Base-by-base conservation (phyloP, 352 stramenopile species). In the Phytophthora multivora region DNA sequence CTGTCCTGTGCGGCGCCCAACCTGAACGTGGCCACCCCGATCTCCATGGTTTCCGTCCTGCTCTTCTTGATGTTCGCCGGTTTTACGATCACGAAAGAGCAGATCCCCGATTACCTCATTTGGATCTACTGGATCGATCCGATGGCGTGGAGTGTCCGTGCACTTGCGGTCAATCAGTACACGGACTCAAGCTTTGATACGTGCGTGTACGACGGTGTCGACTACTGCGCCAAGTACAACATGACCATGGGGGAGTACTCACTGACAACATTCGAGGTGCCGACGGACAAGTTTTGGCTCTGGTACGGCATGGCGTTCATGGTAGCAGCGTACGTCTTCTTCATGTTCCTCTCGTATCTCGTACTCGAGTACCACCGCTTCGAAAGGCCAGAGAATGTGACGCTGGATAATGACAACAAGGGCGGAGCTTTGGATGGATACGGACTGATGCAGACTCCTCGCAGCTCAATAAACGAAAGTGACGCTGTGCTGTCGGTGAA, bases 71-170 rank as follows among this genome's bases (percentile, higher is more conserved):
- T 72, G 6, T 72, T 64, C 25, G 58, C 16, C 13, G 58, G 63
- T 11, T 68, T 69, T 11, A 36, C 58, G 3, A 73, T 73, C 39
- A 65, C 58, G 0, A 69, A 73, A 10, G 48, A 65, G 1, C 64
- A 73, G 19, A 69, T 73, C 18, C 64, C 64, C 0, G 48, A 66
- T 38, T 73, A 69, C 38, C 43, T 73, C 4, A 71, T 71, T 28
- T 71, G 63, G 63, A 50, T 66, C 9, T 71, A 71, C 56, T 71
- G 55, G 63, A 62, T 71, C 6, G 59, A 71, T 8, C 63, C 55
- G 2, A 54, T 71, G 19, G 55, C 62, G 3, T 70, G 62, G 62
- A 10, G 42, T 2, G 28, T 66, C 5, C 63, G 57, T 2, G 63
- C 56, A 1, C 21, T 73, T 6, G 58, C 58, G 2, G 53, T 73